Base-by-base conservation (phyloP, 495 filamentous ascomycete genomes). In the Elasticomyces elasticus region DNA sequence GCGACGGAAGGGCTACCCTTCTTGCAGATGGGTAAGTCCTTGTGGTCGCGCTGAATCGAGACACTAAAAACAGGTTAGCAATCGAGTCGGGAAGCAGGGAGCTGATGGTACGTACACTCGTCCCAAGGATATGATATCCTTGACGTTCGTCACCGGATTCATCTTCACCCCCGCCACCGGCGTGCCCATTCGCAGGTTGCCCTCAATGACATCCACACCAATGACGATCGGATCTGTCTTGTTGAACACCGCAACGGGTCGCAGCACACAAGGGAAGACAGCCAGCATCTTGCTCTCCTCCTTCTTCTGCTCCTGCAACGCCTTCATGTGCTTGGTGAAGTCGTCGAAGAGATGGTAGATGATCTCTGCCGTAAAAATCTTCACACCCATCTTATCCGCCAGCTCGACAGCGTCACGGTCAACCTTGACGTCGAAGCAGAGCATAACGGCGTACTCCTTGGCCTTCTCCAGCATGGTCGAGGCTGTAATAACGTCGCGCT, bases 341-440 rank as follows among this genome's bases (percentile, higher is more conserved):
- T 83, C 76, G 66, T 99, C 94, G 67, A 99, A 99, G 49, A 99
- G 75, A 67, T 99, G 94, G 67, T 99, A 99, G 58, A 99, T 99
- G 62, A 99, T 99, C 62, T 99, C 89, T 5, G 94, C 94, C 0
- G 88, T 94, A 75, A 97, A 97, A 64, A 99, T 87, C 78, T 95
- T 99, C 67, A 99, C 86, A 27, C 91, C 91, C 35, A 95, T 80
- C 50, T 96, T 89, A 10, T 95, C 86, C 37, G 94, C 94, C 61
- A 97, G 95, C 13, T 77, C 77, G 62, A 83, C 78, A 0, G 94
- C 94, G 63, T 99, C 94, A 69, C 95, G 96, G 70, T 99, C 94
- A 22, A 99, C 86, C 74, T 95, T 95, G 68, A 99, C 94, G 66
- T 99, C 94, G 76, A 99, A 99, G 68, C 94, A 97, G 19, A 99